Conservation (phyloP, 2,329 filamentous ascomycete genomes). For the Sarocladiaceae sp. region DNA sequence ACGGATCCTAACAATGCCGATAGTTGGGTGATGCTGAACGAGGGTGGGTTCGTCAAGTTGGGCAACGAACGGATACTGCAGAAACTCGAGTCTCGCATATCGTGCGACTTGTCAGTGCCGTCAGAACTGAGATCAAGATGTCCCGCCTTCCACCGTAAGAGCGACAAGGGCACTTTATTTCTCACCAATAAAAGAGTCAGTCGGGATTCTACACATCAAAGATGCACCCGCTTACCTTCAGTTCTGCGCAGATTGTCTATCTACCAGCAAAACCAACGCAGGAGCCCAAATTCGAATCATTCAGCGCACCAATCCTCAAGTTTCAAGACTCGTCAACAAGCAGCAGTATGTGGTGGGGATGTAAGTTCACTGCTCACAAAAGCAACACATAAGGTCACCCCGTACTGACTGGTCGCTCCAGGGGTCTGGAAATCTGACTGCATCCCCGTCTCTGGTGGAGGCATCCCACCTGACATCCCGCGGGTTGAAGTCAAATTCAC, state of each 20-base stretch:
- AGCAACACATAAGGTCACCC: neutral
- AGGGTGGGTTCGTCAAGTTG: slow-evolving; percentile 73
- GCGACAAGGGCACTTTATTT: slow-evolving; percentile 68
- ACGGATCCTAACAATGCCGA: slow-evolving; percentile 47
- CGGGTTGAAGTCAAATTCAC: slow-evolving; percentile 76
- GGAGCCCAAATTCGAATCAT: slow-evolving; percentile 65
- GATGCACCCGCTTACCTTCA: slow-evolving; percentile 10
- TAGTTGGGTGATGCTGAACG: slow-evolving; percentile 88
- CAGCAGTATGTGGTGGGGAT: slow-evolving; percentile 86
- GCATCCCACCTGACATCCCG: slow-evolving; percentile 67
- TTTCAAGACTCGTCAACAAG: slow-evolving; percentile 75
- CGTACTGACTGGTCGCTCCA: neutral
- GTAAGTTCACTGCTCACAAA: slow-evolving; percentile 26
- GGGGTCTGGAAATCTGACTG: slow-evolving; percentile 73
- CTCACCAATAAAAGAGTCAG: slow-evolving; percentile 80
- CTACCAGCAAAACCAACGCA: slow-evolving; percentile 65
- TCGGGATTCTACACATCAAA: slow-evolving; percentile 11
- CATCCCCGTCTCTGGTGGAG: slow-evolving; percentile 75
- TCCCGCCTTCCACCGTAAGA: slow-evolving; percentile 62
- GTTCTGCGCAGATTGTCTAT: slow-evolving; percentile 77
- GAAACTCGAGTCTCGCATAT: slow-evolving; percentile 72
- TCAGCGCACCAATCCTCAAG: slow-evolving; percentile 82
- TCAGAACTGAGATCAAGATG: slow-evolving; percentile 55
- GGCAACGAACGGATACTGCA: slow-evolving; percentile 78
- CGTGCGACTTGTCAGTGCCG: slow-evolving; percentile 66